These are phyloP conservation scores for Phyllosticta citriasiana DNA, from an alignment of 2,329 filamentous ascomycete species.

Conservation along the genomic window DNA sequence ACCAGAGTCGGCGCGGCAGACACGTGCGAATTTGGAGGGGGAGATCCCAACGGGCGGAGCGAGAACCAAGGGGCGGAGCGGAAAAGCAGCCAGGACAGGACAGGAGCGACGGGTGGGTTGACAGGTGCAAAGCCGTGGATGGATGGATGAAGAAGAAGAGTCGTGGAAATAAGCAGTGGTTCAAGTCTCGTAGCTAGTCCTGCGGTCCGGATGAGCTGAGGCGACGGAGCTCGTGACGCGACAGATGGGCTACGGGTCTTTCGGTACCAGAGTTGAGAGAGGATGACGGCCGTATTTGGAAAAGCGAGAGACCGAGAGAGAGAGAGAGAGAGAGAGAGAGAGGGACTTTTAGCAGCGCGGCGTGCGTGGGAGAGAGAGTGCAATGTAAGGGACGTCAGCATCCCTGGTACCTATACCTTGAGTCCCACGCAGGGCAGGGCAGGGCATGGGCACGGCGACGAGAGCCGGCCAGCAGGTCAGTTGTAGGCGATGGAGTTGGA, in stretches of 20 bases:
- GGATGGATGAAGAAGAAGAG: too few relatives aligned
- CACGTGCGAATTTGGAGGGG: slow-evolving; percentile 1
- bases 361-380: neutral
- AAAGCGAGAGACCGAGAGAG: neutral
- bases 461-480: neutral
- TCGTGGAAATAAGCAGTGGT: too few relatives aligned
- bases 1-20: neutral
- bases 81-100: neutral
- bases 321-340: neutral
- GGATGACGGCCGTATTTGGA: too few relatives aligned
- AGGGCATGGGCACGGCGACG: neutral
- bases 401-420: neutral
- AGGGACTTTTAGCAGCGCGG: neutral
- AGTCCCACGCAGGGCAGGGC: too few relatives aligned
- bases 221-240: too few relatives aligned
- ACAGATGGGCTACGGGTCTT: too few relatives aligned
- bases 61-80: neutral
- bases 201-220: too few relatives aligned
- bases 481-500: neutral
- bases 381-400: slow-evolving; percentile 9
- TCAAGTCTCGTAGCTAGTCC: too few relatives aligned
- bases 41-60: neutral
- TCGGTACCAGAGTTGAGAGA: too few relatives aligned
- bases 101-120: too few relatives aligned
- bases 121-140: neutral